Percentiles rank a stretch among this genome's conserved stretches.
Conservation (phyloP, 768 basidiomycete genomes). For the Calvatia gigantea region DNA sequence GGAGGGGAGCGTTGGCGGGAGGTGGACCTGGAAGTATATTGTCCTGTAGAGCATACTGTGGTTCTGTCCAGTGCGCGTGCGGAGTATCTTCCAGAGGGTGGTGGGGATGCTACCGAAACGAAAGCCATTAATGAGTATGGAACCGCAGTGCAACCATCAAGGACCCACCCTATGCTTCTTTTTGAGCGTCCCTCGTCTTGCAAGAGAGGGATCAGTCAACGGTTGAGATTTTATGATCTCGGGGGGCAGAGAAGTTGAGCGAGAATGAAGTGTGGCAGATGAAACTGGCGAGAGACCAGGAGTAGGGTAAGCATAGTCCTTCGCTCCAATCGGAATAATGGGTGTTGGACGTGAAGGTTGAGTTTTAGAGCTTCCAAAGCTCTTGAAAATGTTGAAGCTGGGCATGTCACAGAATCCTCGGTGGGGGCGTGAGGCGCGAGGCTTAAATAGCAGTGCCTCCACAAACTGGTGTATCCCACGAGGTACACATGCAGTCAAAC, state of each 20-base stretch:
- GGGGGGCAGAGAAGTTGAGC: constrained; percentile 8
- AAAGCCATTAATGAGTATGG: neutral
- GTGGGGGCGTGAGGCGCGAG: neutral
- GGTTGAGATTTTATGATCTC: constrained; percentile 11
- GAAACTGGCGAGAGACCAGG: neutral
- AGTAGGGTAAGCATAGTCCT: constrained; percentile 9
- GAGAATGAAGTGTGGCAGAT: neutral
- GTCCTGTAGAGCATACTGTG: neutral
- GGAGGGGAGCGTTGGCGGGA: neutral
- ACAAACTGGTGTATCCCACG: constrained; percentile 5
- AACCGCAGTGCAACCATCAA: neutral
- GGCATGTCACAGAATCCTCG: constrained; percentile 16
- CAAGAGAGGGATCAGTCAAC: constrained; percentile 5
- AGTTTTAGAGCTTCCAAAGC: constrained; percentile 9
- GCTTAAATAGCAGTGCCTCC: neutral
- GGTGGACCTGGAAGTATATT: constrained; percentile 6
- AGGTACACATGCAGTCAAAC: constrained; percentile 15
- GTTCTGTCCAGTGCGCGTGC: neutral
- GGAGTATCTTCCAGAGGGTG: neutral
- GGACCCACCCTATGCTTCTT: constrained; percentile 7
- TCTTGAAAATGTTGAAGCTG: constrained; percentile 25
- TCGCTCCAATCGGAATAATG: constrained; percentile 3
- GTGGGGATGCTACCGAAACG: constrained; percentile 2
- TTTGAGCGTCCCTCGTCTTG: constrained; percentile 7
- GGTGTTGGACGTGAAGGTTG: neutral